phyloP scores from a whole-genome alignment of 371 early-diverging fungal species.

The Umbelopsis sp. region DNA sequence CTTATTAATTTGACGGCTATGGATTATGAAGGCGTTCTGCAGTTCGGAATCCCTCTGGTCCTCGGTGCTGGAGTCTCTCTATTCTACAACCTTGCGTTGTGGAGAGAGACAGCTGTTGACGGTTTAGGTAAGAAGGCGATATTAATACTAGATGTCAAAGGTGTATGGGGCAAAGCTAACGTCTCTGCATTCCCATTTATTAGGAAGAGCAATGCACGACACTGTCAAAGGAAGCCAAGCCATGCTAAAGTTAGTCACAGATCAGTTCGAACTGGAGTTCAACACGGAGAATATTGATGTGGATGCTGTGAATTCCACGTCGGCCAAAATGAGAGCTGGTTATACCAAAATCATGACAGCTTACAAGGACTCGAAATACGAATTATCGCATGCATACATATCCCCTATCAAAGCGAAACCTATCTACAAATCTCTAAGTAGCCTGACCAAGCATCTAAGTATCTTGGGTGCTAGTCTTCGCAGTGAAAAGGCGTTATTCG shows the following conservation, averaged over 20 bases:
- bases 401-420: constrained; percentile 42
- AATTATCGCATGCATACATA: constrained; percentile 47
- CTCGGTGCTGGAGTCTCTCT: constrained; percentile 37
- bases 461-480: constrained; percentile 50
- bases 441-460: constrained; percentile 46
- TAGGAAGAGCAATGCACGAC: constrained; percentile 48
- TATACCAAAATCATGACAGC: constrained; percentile 52
- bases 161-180: too few species aligned
- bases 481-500: constrained; percentile 48
- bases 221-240: constrained; percentile 43
- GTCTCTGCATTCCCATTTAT: not conserved
- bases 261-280: constrained; percentile 47
- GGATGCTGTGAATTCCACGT: constrained; percentile 25
- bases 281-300: constrained; percentile 34
- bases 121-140: constrained; percentile 33
- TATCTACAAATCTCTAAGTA: constrained; percentile 40
- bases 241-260: constrained; percentile 49
- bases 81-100: constrained; percentile 43
- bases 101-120: constrained; percentile 57
- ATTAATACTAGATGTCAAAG: too few species aligned
- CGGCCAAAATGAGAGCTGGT: constrained; percentile 40
- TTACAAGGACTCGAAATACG: constrained; percentile 53
- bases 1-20: constrained; percentile 24
- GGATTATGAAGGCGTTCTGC: constrained; percentile 17
- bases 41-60: constrained; percentile 35